Evolutionary conservation across 164 flowering plant genomes (phyloP).

Genomic region (Chimonanthus praecox): DNA sequence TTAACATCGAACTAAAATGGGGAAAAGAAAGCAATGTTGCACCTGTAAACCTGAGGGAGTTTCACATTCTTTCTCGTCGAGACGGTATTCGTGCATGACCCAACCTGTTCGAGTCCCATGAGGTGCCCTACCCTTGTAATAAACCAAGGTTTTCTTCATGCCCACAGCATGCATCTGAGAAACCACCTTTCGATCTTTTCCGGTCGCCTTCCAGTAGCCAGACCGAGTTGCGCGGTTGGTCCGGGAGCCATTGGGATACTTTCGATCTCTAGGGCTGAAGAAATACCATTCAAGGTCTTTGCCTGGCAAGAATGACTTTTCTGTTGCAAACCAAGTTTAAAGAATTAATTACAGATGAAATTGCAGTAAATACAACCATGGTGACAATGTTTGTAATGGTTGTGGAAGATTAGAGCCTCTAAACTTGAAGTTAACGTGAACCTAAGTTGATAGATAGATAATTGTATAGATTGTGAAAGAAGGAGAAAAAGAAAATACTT

Average conservation of each 20-base stretch:
- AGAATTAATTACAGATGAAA: not conserved
- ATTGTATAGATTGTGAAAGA: too few species aligned
- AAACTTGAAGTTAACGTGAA: not conserved
- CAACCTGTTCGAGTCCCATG: conserved; percentile 80
- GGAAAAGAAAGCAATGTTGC: not conserved
- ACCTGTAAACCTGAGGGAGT: conserved; percentile 63
- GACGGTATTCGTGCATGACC: conserved; percentile 98
- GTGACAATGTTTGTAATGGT: not conserved
- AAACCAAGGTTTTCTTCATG: conserved; percentile 93
- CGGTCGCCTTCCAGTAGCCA: conserved; percentile 97
- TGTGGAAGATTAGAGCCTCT: not conserved
- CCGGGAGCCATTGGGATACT: conserved; percentile 92
- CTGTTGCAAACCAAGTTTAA: conserved; percentile 27
- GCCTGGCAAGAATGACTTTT: conserved; percentile 86
- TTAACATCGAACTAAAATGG: not conserved
- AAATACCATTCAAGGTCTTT: conserved; percentile 95
- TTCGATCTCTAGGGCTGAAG: conserved; percentile 89
- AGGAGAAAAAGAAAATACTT: too few species aligned
- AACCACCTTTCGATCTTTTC: conserved; percentile 80
- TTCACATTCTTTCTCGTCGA: conserved; percentile 80
- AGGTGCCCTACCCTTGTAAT: conserved; percentile 90
- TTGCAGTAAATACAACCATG: not conserved
- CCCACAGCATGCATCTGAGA: conserved; percentile 72
- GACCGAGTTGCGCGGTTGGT: conserved; percentile 93
- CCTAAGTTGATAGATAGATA: not conserved